A percentile compares a stretch with the other conserved stretches of the same genome.
Evolutionary conservation across 2,329 filamentous ascomycete genomes (phyloP).

Genomic region (Stemphylium beticola): DNA sequence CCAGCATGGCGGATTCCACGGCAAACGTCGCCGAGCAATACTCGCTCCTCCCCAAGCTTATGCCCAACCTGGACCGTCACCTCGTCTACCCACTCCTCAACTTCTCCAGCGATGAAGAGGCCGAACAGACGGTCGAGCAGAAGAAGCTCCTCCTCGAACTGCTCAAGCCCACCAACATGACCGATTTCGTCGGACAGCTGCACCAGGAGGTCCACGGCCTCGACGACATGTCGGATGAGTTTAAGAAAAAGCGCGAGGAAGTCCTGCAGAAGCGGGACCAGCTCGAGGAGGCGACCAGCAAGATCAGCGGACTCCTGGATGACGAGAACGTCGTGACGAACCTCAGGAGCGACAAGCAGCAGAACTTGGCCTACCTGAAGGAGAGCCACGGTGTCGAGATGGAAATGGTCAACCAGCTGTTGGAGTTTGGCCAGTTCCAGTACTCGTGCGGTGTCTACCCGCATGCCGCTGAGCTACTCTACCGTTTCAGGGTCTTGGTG

Average conservation of each 20-base stretch:
- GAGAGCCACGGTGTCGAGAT: conserved; percentile 93
- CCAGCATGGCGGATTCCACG: conserved; percentile 50
- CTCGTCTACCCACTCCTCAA: conserved; percentile 96
- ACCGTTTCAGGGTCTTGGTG: conserved; percentile 91
- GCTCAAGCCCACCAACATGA: conserved; percentile 98
- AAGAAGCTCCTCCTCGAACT: conserved; percentile 90
- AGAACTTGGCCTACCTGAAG: conserved; percentile 98
- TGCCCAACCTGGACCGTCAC: conserved; percentile 92
- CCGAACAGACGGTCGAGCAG: conserved; percentile 75
- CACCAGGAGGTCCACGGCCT: conserved; percentile 88
- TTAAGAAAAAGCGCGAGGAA: conserved; percentile 85
- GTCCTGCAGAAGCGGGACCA: conserved; percentile 82
- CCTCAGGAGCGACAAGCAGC: conserved; percentile 93
- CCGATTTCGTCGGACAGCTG: conserved; percentile 91
- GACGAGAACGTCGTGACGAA: conserved; percentile 90
- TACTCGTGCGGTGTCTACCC: conserved; percentile 96
- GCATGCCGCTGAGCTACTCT: conserved; percentile 88
- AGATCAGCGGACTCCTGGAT: conserved; percentile 84
- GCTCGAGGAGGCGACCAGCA: conserved; percentile 84
- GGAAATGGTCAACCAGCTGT: conserved; percentile 95
- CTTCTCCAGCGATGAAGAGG: conserved; percentile 82
- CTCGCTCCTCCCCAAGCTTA: conserved; percentile 85
- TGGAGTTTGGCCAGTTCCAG: conserved; percentile 95
- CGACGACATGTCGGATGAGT: conserved; percentile 80
- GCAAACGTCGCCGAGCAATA: conserved; percentile 69